Conservation (phyloP, 345 rosid genomes). For the Geranium brycei region DNA sequence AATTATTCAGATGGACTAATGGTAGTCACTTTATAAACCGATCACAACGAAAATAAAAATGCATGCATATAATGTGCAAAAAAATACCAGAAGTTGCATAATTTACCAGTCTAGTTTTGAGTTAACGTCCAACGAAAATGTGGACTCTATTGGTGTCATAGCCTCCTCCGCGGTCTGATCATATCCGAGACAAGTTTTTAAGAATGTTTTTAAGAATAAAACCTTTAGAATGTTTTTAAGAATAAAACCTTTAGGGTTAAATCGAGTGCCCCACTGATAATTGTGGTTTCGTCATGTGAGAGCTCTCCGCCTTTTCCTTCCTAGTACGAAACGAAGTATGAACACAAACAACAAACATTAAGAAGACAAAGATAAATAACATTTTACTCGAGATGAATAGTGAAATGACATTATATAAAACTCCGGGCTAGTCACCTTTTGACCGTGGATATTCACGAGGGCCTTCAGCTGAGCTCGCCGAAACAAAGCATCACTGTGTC, state of each 20-base stretch:
- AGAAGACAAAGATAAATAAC: not conserved
- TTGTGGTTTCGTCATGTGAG: slow-evolving; percentile 95
- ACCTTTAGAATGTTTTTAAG: slow-evolving; percentile 14
- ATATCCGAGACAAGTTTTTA: not conserved
- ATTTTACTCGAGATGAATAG: not conserved
- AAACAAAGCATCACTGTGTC: slow-evolving; percentile 80
- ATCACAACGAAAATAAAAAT: no score
- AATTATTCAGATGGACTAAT: no score
- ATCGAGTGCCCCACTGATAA: slow-evolving; percentile 95
- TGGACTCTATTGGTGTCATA: slow-evolving; percentile 95
- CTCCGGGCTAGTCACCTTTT: slow-evolving; percentile 42
- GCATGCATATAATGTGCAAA: no score
- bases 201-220: not conserved
- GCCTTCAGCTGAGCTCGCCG: slow-evolving; percentile 95
- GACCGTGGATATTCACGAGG: slow-evolving; percentile 80
- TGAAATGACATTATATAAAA: not conserved
- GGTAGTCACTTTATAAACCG: no score
- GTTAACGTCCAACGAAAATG: slow-evolving; percentile 85
- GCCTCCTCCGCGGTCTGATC: slow-evolving; percentile 93
- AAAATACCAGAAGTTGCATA: no score
- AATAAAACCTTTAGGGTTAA: slow-evolving; percentile 72
- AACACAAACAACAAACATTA: not conserved
- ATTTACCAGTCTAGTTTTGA: slow-evolving; percentile 81
- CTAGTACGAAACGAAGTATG: slow-evolving; percentile 18
- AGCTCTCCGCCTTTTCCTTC: slow-evolving; percentile 99